phyloP scores from a whole-genome alignment of 2,329 filamentous ascomycete species.

The Juglanconis juglandina region DNA sequence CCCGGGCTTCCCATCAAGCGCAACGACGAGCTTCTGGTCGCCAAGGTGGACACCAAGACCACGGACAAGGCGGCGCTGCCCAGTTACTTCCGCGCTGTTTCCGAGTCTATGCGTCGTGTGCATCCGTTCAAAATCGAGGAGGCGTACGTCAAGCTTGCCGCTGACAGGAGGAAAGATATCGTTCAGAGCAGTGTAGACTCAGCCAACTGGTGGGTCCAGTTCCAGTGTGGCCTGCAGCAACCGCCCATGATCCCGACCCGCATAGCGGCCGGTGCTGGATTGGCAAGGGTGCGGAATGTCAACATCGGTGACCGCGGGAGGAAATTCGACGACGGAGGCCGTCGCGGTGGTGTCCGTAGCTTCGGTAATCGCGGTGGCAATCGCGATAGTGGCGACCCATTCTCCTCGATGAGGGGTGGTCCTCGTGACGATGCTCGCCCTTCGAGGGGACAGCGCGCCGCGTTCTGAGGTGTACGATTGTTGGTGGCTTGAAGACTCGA shows the following conservation, averaged over 20 bases:
- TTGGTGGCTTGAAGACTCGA: not conserved
- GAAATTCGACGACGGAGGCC: not conserved
- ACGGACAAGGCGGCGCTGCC: constrained; percentile 43
- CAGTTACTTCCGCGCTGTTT: constrained; percentile 41
- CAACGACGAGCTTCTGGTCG: constrained; percentile 48
- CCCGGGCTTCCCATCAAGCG: constrained; percentile 58
- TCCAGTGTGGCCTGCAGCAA: constrained; percentile 49
- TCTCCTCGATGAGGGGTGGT: constrained; percentile 4
- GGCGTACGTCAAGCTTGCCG: constrained; percentile 58
- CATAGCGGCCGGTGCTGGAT: constrained; percentile 28
- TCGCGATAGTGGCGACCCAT: constrained; percentile 5
- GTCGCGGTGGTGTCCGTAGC: not conserved
- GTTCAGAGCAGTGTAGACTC: constrained; percentile 39
- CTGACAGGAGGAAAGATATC: constrained; percentile 36
- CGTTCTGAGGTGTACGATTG: not conserved
- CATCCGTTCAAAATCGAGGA: constrained; percentile 38
- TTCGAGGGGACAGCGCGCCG: not conserved
- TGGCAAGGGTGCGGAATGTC: constrained; percentile 30
- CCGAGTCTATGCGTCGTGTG: constrained; percentile 40
- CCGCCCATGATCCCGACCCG: constrained; percentile 39
- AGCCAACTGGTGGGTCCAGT: constrained; percentile 51
- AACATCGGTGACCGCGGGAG: constrained; percentile 27
- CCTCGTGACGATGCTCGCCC: not conserved
- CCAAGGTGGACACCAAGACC: constrained; percentile 50
- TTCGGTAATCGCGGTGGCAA: not conserved